Conservation (phyloP, 805 yeast genomes). For the Wickerhamiella spandovensis region DNA sequence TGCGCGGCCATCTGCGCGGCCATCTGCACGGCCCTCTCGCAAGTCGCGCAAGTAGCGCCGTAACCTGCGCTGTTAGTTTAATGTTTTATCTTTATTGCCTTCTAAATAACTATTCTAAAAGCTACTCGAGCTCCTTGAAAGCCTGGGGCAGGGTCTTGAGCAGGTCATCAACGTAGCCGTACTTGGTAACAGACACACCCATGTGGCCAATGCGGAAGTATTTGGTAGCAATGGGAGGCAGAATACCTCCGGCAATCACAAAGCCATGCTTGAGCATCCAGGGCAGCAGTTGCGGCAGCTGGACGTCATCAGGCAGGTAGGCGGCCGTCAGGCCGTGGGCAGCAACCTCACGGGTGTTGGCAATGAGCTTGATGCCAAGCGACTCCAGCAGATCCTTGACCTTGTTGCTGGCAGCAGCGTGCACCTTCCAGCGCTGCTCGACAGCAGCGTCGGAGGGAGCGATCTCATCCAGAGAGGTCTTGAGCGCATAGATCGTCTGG, state of each 20-base stretch:
- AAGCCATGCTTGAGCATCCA: constrained; percentile 49
- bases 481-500: constrained; percentile 70
- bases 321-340: constrained; percentile 83
- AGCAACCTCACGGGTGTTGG: constrained; percentile 43
- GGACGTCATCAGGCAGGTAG: constrained; percentile 63
- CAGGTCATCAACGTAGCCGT: constrained; percentile 41
- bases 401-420: constrained; percentile 44
- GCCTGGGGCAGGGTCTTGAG: constrained; percentile 33
- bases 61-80: background rate
- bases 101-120: no score
- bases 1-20: background rate
- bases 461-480: constrained; percentile 59
- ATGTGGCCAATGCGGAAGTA: constrained; percentile 94
- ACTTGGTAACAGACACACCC: constrained; percentile 67
- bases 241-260: constrained; percentile 82
- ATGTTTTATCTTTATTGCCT: background rate
- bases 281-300: constrained; percentile 53
- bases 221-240: constrained; percentile 60
- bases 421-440: constrained; percentile 48
- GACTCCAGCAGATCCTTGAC: constrained; percentile 47
- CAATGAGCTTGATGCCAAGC: constrained; percentile 57
- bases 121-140: constrained; percentile 5
- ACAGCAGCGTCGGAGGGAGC: constrained; percentile 32
- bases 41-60: background rate
- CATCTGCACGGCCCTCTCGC: background rate